phyloP scores from a whole-genome alignment of 495 filamentous ascomycete genomes.

The Entonaema liquescens region DNA sequence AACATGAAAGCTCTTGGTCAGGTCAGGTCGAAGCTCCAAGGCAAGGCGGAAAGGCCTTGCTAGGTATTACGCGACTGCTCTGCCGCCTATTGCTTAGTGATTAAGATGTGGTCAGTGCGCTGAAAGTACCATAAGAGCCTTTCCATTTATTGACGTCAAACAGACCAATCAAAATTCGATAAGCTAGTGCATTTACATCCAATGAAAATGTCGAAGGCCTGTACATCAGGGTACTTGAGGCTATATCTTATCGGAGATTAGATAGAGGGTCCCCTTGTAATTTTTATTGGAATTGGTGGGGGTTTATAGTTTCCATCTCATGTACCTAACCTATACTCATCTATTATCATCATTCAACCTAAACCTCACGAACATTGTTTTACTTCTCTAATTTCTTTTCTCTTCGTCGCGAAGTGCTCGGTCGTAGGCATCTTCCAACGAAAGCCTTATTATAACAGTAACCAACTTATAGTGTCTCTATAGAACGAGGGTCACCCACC shows the following conservation, averaged over 20 bases:
- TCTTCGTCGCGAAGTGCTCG: too few relatives aligned
- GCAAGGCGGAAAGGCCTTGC: constrained; percentile 38
- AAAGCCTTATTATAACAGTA: neutral
- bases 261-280: constrained; percentile 20
- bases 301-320: constrained; percentile 8
- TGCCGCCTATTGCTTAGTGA: constrained; percentile 45
- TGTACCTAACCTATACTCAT: neutral
- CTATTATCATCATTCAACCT: too few relatives aligned
- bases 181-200: constrained; percentile 2
- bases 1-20: constrained; percentile 29
- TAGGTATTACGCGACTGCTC: constrained; percentile 45
- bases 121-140: constrained; percentile 25
- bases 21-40: constrained; percentile 33
- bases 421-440: neutral
- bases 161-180: constrained; percentile 19
- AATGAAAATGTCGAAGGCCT: constrained; percentile 3
- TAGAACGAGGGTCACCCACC: constrained; percentile 27
- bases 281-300: constrained; percentile 46
- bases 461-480: neutral
- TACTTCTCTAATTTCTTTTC: neutral
- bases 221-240: constrained; percentile 9
- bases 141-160: constrained; percentile 21
- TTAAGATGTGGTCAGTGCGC: constrained; percentile 33
- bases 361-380: neutral
- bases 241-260: constrained; percentile 39